A percentile compares a stretch with the other conserved stretches of the same genome.
phyloP scores from a whole-genome alignment of 2,329 filamentous ascomycete species.

The Botrytis elliptica region DNA sequence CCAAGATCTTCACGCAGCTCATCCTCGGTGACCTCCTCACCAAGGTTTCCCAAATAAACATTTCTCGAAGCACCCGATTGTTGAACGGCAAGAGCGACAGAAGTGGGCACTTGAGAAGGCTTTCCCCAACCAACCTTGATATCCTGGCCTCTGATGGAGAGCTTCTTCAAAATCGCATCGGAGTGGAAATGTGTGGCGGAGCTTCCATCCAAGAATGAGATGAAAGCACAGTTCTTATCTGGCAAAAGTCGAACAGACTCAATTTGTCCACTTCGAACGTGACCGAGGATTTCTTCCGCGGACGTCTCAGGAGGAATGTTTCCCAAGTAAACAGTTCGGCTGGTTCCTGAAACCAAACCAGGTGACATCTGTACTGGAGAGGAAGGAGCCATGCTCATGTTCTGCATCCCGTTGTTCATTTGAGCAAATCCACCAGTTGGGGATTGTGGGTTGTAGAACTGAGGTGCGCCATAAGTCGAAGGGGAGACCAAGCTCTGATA shows the following conservation, averaged over 20 bases:
- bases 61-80: slow-evolving; percentile 96
- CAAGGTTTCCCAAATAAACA: slow-evolving; percentile 90
- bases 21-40: slow-evolving; percentile 86
- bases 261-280: slow-evolving; percentile 96
- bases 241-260: slow-evolving; percentile 96
- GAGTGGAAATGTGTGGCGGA: slow-evolving; percentile 99
- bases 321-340: slow-evolving; percentile 93
- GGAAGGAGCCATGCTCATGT: slow-evolving; percentile 56
- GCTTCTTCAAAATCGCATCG: slow-evolving; percentile 98
- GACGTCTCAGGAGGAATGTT: slow-evolving; percentile 98
- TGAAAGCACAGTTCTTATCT: slow-evolving; percentile 99
- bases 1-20: slow-evolving; percentile 91
- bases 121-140: slow-evolving; percentile 99
- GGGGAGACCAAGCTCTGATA: slow-evolving; percentile 87
- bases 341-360: slow-evolving; percentile 84
- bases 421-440: slow-evolving; percentile 71
- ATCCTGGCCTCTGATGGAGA: slow-evolving; percentile 96
- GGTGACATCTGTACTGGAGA: slow-evolving; percentile 74
- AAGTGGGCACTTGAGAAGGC: slow-evolving; percentile 95
- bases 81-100: slow-evolving; percentile 94
- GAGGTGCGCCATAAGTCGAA: slow-evolving; percentile 75
- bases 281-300: slow-evolving; percentile 92
- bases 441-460: slow-evolving; percentile 83
- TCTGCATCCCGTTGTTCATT: slow-evolving; percentile 45
- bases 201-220: slow-evolving; percentile 96